phyloP scores from a whole-genome alignment of 2,329 filamentous ascomycete species.

The Pseudogymnoascus sp. region DNA sequence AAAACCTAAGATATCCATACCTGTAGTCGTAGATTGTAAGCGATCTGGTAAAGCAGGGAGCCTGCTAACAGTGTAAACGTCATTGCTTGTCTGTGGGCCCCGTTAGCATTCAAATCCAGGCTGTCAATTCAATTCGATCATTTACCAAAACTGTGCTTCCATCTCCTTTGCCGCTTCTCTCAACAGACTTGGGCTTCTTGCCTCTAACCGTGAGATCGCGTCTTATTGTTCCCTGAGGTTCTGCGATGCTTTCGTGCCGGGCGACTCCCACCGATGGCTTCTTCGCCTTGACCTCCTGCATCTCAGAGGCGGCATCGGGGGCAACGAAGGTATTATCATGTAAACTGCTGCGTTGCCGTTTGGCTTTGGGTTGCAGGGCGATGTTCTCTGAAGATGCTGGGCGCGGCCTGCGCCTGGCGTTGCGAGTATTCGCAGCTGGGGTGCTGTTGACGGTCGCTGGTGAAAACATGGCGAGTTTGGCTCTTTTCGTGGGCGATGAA shows the following conservation, averaged over 20 bases:
- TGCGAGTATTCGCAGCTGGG: conserved; percentile 48
- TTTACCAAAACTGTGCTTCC: conserved; percentile 57
- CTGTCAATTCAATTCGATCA: conserved; percentile 12
- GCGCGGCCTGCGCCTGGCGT: conserved; percentile 49
- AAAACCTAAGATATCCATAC: conserved; percentile 38
- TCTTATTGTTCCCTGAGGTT: conserved; percentile 18
- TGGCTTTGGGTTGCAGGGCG: conserved; percentile 50
- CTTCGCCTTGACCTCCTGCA: conserved; percentile 46
- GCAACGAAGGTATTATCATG: conserved; percentile 49
- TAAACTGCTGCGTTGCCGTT: conserved; percentile 51
- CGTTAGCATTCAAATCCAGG: conserved; percentile 11
- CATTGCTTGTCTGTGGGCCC: conserved; percentile 62
- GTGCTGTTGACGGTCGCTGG: conserved; percentile 38
- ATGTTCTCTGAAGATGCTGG: conserved; percentile 47
- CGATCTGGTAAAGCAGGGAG: conserved; percentile 74
- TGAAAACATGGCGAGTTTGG: conserved; percentile 46
- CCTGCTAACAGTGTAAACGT: conserved; percentile 77
- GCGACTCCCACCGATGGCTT: conserved; percentile 32
- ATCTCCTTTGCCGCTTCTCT: conserved; percentile 62
- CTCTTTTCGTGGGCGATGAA: neutral
- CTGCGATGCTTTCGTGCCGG: conserved; percentile 25
- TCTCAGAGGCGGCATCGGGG: conserved; percentile 42
- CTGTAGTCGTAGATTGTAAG: conserved; percentile 55
- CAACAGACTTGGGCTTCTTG: conserved; percentile 54
- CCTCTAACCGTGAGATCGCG: conserved; percentile 50